Evolutionary conservation across 2,329 filamentous ascomycete species (phyloP).

Genomic region (Talaromyces sp.): DNA sequence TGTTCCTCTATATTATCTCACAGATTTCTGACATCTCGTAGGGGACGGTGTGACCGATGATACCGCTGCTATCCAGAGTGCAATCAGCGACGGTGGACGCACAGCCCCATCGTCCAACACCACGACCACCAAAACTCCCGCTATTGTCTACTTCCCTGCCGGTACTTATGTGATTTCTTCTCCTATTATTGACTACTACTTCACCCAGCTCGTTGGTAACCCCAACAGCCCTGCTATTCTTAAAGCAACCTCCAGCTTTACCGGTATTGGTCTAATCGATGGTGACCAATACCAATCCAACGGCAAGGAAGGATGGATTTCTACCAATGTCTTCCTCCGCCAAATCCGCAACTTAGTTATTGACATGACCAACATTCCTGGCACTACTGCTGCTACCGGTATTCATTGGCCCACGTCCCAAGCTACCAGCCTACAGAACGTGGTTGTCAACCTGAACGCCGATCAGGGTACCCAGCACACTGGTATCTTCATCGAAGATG

Average conservation of each 20-base stretch:
- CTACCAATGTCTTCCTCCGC: slow-evolving; percentile 62
- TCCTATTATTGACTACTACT: slow-evolving; percentile 61
- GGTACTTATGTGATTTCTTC: slow-evolving; percentile 58
- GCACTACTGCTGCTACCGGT: slow-evolving; percentile 30
- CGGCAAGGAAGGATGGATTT: slow-evolving; percentile 37
- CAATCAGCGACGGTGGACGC: slow-evolving; percentile 46
- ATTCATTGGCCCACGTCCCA: slow-evolving; percentile 57
- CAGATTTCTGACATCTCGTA: slow-evolving; percentile 17
- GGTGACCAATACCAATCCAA: slow-evolving; percentile 51
- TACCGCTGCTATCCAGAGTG: slow-evolving; percentile 53
- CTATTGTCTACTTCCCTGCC: slow-evolving; percentile 57
- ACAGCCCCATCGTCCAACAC: slow-evolving; percentile 41
- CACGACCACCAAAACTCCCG: slow-evolving; percentile 51
- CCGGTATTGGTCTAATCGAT: slow-evolving; percentile 56
- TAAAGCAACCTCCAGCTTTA: slow-evolving; percentile 53
- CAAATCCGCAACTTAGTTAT: slow-evolving; percentile 65
- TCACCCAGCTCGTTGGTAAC: slow-evolving; percentile 62
- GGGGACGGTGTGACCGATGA: slow-evolving; percentile 54
- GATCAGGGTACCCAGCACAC: slow-evolving; percentile 50
- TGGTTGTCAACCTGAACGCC: slow-evolving; percentile 57
- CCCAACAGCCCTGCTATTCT: slow-evolving; percentile 56
- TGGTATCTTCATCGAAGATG: slow-evolving; percentile 60
- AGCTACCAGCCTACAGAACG: slow-evolving; percentile 60
- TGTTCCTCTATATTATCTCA: background rate
- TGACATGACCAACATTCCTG: slow-evolving; percentile 48